Conservation (phyloP, 768 basidiomycete genomes). For the Tephrocybe sp. region DNA sequence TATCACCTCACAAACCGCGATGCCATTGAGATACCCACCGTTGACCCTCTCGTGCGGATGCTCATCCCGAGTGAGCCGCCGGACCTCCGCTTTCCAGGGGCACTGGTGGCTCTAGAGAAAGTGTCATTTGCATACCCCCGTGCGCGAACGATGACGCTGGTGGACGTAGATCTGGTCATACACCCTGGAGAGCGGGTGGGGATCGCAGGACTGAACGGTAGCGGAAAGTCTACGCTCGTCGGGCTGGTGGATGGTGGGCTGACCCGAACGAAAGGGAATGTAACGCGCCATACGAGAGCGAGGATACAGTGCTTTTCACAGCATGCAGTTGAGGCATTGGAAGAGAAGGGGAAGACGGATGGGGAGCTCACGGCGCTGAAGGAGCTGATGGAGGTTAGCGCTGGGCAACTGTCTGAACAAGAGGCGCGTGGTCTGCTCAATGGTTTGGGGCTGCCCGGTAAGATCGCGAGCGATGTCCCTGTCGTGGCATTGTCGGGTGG, state of each 20-base stretch:
- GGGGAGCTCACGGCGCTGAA: conserved; percentile 18
- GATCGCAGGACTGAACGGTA: conserved; percentile 34
- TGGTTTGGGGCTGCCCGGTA: conserved; percentile 42
- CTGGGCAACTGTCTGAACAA: conserved; percentile 31
- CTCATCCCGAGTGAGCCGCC: conserved; percentile 26
- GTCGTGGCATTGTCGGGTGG: conserved; percentile 52
- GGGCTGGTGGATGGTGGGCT: conserved; percentile 23
- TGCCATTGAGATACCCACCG: conserved; percentile 38
- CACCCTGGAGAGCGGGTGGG: conserved; percentile 27
- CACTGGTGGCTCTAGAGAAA: conserved; percentile 23
- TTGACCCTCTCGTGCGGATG: conserved; percentile 35
- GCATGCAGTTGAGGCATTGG: conserved; percentile 54
- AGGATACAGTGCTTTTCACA: conserved; percentile 64
- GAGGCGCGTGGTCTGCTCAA: conserved; percentile 41
- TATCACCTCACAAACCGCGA: conserved; percentile 37
- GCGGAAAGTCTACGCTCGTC: conserved; percentile 48
- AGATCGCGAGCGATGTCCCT: conserved; percentile 41
- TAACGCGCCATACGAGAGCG: conserved; percentile 51
- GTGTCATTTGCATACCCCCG: conserved; percentile 23
- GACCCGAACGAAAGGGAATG: conserved; percentile 43
- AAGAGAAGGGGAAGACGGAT: conserved; percentile 27
- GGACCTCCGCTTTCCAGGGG: conserved; percentile 25
- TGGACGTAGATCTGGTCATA: conserved; percentile 21
- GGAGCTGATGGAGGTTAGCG: conserved; percentile 19
- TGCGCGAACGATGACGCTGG: conserved; percentile 18